These are phyloP conservation scores for Pseudogymnoascus sp. DNA, from an alignment of 2,329 filamentous ascomycete species.

Conservation along the genomic window DNA sequence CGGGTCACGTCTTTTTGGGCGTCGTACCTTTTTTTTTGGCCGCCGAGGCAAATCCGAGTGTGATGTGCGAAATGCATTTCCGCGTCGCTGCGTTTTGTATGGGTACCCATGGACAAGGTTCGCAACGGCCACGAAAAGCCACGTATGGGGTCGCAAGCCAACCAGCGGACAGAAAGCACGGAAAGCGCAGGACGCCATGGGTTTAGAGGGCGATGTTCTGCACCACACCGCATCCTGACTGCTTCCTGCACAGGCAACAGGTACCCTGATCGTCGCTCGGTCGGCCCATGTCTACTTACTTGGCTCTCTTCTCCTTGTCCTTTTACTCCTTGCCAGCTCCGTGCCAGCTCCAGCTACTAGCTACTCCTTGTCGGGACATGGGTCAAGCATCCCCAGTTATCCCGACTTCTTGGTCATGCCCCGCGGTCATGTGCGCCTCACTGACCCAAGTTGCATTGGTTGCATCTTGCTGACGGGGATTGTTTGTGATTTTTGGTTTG, in stretches of 20 bases:
- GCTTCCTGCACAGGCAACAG: background rate
- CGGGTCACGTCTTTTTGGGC: background rate
- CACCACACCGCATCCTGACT: background rate
- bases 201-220: background rate
- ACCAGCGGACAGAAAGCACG: background rate
- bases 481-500: background rate
- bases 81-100: background rate
- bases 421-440: background rate
- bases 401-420: conserved; percentile 1
- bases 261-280: background rate
- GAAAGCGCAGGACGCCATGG: background rate
- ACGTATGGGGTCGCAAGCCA: background rate
- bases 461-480: background rate
- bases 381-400: background rate
- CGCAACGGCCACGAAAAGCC: background rate
- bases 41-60: background rate
- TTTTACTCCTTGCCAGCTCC: too few species aligned
- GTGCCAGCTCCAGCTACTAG: too few species aligned
- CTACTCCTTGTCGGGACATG: background rate
- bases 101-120: background rate
- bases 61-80: background rate
- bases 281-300: background rate
- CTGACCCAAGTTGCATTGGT: background rate
- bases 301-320: background rate
- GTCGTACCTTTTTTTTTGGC: background rate